These are phyloP conservation scores for Kodamaea ohmeri DNA, from an alignment of 1,139 yeast species.

Conservation along the genomic window DNA sequence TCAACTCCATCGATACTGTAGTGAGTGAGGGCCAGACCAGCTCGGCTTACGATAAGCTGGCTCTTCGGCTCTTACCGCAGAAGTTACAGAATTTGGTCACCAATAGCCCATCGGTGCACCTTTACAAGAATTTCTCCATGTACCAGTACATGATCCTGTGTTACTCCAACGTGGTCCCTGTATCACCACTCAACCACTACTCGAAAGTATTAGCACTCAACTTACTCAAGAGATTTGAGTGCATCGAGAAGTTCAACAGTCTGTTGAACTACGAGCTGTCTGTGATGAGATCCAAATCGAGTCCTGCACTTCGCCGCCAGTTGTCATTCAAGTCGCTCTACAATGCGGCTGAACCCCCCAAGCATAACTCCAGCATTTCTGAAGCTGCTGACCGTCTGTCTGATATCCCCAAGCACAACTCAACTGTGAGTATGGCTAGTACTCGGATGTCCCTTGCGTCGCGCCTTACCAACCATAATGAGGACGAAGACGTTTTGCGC, in stretches of 20 bases:
- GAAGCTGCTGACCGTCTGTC: neutral
- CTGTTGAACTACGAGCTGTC: constrained; percentile 30
- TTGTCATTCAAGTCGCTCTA: constrained; percentile 30
- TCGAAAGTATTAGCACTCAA: constrained; percentile 36
- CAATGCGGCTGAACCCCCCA: constrained; percentile 4
- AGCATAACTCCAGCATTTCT: neutral
- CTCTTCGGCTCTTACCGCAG: constrained; percentile 32
- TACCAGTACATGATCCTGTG: constrained; percentile 45
- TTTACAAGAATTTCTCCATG: constrained; percentile 36
- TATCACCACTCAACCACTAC: constrained; percentile 37
- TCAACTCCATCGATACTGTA: constrained; percentile 29
- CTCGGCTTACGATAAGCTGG: constrained; percentile 22
- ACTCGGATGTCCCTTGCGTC: constrained; percentile 17
- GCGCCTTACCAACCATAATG: constrained; percentile 15
- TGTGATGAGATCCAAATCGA: constrained; percentile 32
- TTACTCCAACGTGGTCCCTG: constrained; percentile 38
- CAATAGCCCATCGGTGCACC: constrained; percentile 30
- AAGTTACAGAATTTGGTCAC: constrained; percentile 38
- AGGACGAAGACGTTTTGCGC: constrained; percentile 16
- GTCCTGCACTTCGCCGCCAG: constrained; percentile 34
- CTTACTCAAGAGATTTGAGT: constrained; percentile 41
- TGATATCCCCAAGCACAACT: constrained; percentile 9
- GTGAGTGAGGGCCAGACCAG: constrained; percentile 26
- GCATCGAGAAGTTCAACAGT: constrained; percentile 29
- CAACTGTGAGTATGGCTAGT: constrained; percentile 16